Evolutionary conservation across 352 stramenopile species (phyloP), one percentile per base, ranked within the genome.

Genomic region (Globisporangium radiosum): DNA sequence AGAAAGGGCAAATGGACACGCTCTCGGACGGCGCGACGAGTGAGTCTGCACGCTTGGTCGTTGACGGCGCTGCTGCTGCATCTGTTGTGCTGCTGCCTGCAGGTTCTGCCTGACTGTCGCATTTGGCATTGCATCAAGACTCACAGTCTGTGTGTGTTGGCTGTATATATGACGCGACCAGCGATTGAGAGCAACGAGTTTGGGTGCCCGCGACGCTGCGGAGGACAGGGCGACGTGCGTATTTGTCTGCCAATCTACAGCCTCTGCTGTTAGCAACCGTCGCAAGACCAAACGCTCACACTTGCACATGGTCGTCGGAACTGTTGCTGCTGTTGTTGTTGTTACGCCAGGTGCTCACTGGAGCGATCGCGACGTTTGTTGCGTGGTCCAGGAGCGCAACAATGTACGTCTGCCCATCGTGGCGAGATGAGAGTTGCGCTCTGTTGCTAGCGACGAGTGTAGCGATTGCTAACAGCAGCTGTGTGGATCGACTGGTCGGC

Each of bases 191-290:
- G 79, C 52, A 64, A 76, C 38, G 72, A 87, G 40, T 82, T 82
- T 52, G 84, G 87, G 4, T 88, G 78, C n/a, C 79, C 87, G 14
- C 74, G 92, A 17, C 83, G 92, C 2, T 98, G 90, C 53, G 92
- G 92, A 39, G 92, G 92, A 17, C 86, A 98, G 68, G 92, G 92
- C 59, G 92, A 98, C 63, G 84, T 98, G 73, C 42, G 71, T 51
- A 33, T 33, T 33, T 33, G 25, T 0, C 11, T 44, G 36, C 3
- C 43, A 7, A 2, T 70, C 3, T n/a, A 8, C n/a, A 33, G 8
- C 4, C 13, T 6, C 15, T 50, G 6, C 19, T 49, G n/a, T 15
- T 38, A 10, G 15, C 4, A 17, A 10, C 19, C 45, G 33, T 33
- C 25, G 25, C 25, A 33, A 33, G 25, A 33, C 25, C 25, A 33